Evolutionary conservation across 2,329 filamentous ascomycete genomes (phyloP).

Genomic region (Arthrobotrys musiformis): DNA sequence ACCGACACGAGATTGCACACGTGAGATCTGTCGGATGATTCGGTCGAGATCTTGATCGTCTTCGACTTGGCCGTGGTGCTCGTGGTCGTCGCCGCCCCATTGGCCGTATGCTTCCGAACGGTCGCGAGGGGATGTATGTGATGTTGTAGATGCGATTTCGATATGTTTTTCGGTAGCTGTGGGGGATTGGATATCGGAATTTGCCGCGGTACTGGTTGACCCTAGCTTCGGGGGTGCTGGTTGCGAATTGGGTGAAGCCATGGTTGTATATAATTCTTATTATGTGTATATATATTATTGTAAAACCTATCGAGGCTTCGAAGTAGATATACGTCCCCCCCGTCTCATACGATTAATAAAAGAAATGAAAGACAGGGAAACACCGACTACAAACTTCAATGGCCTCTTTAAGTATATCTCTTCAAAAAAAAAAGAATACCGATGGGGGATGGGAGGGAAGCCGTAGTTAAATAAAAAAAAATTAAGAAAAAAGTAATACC

Average conservation of each 20-base stretch:
- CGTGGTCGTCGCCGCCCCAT: neutral
- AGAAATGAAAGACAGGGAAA: too few species aligned
- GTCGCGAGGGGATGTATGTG: neutral
- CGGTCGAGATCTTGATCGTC: conserved; percentile 37
- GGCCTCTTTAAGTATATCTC: too few species aligned
- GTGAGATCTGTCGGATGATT: conserved; percentile 36
- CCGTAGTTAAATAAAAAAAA: too few species aligned
- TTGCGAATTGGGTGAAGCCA: neutral
- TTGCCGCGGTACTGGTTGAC: neutral
- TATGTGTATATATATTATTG: neutral
- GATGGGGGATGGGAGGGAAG: too few species aligned
- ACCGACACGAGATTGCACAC: conserved; percentile 22
- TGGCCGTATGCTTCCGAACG: neutral
- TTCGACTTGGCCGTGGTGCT: neutral
- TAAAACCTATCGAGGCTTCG: too few species aligned
- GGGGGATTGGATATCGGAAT: neutral
- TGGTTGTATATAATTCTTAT: neutral
- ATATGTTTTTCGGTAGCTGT: conserved; percentile 16
- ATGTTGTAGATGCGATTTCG: conserved; percentile 5
- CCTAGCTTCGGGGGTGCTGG: neutral
- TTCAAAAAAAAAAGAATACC: too few species aligned
- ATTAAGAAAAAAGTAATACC: too few species aligned
- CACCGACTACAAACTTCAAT: too few species aligned
- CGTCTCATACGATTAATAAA: too few species aligned
- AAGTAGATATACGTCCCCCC: neutral